Base-by-base conservation (phyloP, 352 stramenopile genomes). In the Pythium periplocum region DNA sequence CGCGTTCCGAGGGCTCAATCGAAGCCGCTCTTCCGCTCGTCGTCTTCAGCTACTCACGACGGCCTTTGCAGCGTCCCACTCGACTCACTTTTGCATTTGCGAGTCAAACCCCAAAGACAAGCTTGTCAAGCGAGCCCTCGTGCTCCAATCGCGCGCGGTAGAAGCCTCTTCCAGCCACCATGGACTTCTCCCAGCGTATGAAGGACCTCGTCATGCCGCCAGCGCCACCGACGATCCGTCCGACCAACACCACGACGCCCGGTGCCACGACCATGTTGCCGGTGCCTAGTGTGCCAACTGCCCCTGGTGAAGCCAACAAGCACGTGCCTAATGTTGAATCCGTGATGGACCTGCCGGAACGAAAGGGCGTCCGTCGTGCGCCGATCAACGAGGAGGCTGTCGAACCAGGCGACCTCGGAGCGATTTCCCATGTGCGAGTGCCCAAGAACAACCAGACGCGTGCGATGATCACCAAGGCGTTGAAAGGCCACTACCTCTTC, bases 401-500 rank as follows among this genome's bases (percentile, higher is more conserved):
- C 0, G 82, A 92, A 54, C 78, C 82, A 0, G 78, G 76, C 3
- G 78, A 86, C 37, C 55, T 90, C 8, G 64, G 69, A 48, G 60
- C 70, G 44, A 62, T 57, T 26, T 47, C 69, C 17, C 69, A 84
- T 41, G 62, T 82, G 33, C 75, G 73, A 31, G 76, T 90, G 45
- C 77, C 77, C 36, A 92, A 92, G 68, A 86, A 83, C 62, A 70
- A 68, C 48, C 73, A 86, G 59, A 89, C 82, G 33, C 72, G 75
- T 12, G 64, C 66, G 35, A 87, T 92, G 70, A 86, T 92, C 67
- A 79, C 77, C 51, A 87, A 84, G 60, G 75, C 82, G 11, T 73
- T 89, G 61, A 92, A 88, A 63, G 78, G 68, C 33, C 79, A 90
- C 73, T 93, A 90, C 62, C 78, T 93, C 53, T 90, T 93, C 63